Evolutionary conservation across 257 asterid species (phyloP).

Genomic region (Solanum virginianum): DNA sequence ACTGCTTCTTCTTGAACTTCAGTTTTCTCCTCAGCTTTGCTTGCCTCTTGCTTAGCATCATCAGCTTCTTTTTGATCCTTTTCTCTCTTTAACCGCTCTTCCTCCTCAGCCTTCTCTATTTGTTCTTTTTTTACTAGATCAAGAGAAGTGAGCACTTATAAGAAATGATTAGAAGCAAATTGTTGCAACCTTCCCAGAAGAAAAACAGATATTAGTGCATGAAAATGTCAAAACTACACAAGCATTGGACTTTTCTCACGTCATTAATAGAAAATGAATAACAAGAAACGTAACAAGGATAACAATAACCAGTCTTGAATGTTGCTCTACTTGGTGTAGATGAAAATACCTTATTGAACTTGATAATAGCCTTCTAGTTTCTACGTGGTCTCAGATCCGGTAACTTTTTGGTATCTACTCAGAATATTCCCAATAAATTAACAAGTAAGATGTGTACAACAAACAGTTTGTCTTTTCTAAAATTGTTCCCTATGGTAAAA

Average conservation of each 20-base stretch:
- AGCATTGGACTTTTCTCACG: background rate
- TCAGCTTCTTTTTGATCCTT: slow-evolving; percentile 51
- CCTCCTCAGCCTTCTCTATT: slow-evolving; percentile 89
- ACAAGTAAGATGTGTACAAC: background rate
- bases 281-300: background rate
- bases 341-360: background rate
- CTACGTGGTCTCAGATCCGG: background rate
- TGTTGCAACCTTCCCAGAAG: background rate
- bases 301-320: background rate
- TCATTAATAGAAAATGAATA: background rate
- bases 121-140: slow-evolving; percentile 68
- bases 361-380: background rate
- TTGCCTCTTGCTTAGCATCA: slow-evolving; percentile 33
- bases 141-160: background rate
- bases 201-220: background rate
- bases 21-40: slow-evolving; percentile 17
- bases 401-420: background rate
- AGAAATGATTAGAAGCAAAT: background rate
- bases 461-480: background rate
- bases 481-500: background rate
- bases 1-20: slow-evolving; percentile 25
- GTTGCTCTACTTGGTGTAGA: background rate
- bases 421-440: background rate
- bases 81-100: slow-evolving; percentile 68
- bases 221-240: background rate